Evolutionary conservation across 2,329 filamentous ascomycete genomes (phyloP), one percentile per base, ranked within the genome.

Genomic region (Echinosphaeria canescens): DNA sequence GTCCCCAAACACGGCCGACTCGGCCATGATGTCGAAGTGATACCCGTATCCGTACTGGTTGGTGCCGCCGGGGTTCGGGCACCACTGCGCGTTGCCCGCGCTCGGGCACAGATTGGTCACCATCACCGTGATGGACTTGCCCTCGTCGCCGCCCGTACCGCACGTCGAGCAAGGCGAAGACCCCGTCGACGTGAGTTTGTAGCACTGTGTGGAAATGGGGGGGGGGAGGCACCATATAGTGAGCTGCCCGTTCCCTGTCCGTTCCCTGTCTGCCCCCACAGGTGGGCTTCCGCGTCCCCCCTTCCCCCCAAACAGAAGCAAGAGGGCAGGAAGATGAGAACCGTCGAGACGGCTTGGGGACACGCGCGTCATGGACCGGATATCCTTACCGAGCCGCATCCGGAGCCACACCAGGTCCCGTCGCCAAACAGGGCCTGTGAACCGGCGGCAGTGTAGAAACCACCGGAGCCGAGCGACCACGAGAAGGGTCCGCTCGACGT

Each of bases 81-180:
- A 49, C 47, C 47, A 49, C 31, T 39, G 31, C 25, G 38, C 36
- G 24, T 49, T 49, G 10, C 47, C 42, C 22, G 35, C 37, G 30
- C 45, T 36, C 1, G 47, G 46, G 29, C 47, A 49, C 5, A 49
- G 36, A 28, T 49, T 49, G 13, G 43, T 47, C 7, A 47, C 39
- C 41, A 43, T 42, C 23, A 44, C 39, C 17, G 36, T 38, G 26
- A 44, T 42, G 28, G 31, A 36, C 24, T 35, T 23, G 10, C 42
- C 41, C 5, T 28, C 10, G 10, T 16, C 33, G 12, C 35, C 39
- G 15, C 39, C 39, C 2, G 31, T 28, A 12, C 41, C 39, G 25
- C 37, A 38, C 10, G 27, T 24, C 22, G 23, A 29, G 33, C 37
- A 39, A 4, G 40, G 34, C 16, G 36, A 22, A 4, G 25, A 22